Conservation (phyloP, 495 filamentous ascomycete species). For the Penicilliopsis zonata region DNA sequence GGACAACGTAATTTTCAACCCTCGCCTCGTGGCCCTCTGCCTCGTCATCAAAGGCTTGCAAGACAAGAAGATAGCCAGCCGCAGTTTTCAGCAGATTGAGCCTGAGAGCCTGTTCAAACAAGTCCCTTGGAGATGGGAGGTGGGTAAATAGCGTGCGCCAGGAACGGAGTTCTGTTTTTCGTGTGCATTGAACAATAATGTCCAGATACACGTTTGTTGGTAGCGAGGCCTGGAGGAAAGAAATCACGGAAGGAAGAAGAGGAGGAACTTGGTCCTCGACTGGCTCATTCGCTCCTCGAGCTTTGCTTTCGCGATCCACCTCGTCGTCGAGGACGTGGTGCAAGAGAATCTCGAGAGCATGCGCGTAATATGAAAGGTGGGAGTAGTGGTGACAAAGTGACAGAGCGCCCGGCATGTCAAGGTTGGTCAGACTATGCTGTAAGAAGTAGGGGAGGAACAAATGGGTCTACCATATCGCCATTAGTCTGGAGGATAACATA, state of each 20-base stretch:
- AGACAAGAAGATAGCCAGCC: conserved; percentile 87
- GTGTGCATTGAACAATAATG: conserved; percentile 92
- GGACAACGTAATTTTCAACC: conserved; percentile 53
- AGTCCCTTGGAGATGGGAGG: conserved; percentile 74
- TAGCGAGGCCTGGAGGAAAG: conserved; percentile 76
- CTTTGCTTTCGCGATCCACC: conserved; percentile 62
- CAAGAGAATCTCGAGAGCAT: conserved; percentile 83
- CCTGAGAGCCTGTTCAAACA: conserved; percentile 84
- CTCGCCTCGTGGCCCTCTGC: conserved; percentile 54
- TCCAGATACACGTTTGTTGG: conserved; percentile 67
- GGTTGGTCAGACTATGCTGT: conserved; percentile 57
- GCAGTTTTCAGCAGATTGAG: conserved; percentile 86
- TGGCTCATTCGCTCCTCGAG: conserved; percentile 31
- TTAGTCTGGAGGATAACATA: conserved; percentile 7
- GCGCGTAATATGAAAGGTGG: conserved; percentile 77
- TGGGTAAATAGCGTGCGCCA: conserved; percentile 91
- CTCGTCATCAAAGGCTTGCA: conserved; percentile 86
- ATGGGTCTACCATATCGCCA: conserved; percentile 46
- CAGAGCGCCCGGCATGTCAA: conserved; percentile 62
- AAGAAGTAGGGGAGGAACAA: conserved; percentile 85
- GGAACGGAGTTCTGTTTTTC: conserved; percentile 90
- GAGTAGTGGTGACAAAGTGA: conserved; percentile 72
- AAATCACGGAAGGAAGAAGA: conserved; percentile 74
- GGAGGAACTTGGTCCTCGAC: conserved; percentile 44
- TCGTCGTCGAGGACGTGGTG: conserved; percentile 93